Base-by-base conservation (phyloP, 2,329 filamentous ascomycete species). In the Scedosporium boydii region DNA sequence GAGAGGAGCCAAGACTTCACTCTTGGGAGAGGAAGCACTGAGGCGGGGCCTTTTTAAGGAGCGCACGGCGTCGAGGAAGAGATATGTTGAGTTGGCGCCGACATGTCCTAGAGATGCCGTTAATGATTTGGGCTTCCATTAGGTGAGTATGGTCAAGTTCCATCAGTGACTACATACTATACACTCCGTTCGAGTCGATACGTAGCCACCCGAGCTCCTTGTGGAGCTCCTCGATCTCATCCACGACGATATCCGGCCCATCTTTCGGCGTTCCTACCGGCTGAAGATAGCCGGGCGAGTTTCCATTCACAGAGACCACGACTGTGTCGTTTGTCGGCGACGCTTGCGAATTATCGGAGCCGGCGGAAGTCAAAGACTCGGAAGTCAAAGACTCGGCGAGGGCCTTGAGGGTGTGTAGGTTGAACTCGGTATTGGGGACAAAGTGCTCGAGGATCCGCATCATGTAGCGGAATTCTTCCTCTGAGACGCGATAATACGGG, bases 391-490 rank as follows among this genome's bases (percentile, higher is more conserved):
- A 53, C 7, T 51, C 21, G 23, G 59, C 59, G 29, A 61, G 46
- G 12, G 59, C 66, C 3, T 65, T 64, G 57, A 70, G 64, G 2
- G 62, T 67, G 6, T 67, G 63, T 14, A 70, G 65, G 55, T 68
- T 68, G 21, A 70, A 64, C 16, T 68, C 65, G 12, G 65, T 65
- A 18, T 68, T 65, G 7, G 69, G 69, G 18, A 70, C 46, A 48
- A 70, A 70, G 59, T 70, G 67, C 63, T 69, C 68, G 4, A 70
- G 59, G 5, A 67, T 68, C 60, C 67, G 65, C 48, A 68, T 68
- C 69, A 70, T 70, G 53, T 69, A 70, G 14, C 69, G 67, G 55
- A 69, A 70, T 61, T 70, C 68, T 53, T 70, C 68, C 58, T 70
- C 69, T 0, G 69, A 70, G 29, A 70, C 69, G 56, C 70, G 69